Percentiles rank a stretch among this genome's conserved stretches.
Evolutionary conservation across 2,329 filamentous ascomycete species (phyloP).

Genomic region (Trichophaea hybrida): DNA sequence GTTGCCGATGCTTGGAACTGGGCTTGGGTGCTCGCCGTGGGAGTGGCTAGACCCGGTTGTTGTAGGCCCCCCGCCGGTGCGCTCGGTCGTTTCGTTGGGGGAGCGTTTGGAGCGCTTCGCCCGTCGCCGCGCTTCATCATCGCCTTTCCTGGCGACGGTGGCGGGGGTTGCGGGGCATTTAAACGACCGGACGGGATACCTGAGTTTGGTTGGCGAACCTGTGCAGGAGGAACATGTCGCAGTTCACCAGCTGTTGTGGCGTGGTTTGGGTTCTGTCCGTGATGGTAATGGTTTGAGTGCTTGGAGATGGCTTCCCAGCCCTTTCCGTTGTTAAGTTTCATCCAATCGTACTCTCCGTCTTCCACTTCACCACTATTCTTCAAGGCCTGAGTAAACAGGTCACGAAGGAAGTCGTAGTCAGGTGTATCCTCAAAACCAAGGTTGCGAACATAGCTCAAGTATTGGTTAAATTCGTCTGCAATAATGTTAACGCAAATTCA

Average conservation of each 20-base stretch:
- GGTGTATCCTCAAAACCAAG: slow-evolving; percentile 96
- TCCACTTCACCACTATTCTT: slow-evolving; percentile 91
- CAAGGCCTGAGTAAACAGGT: slow-evolving; percentile 88
- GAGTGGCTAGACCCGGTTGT: slow-evolving; percentile 54
- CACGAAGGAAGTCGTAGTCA: slow-evolving; percentile 93
- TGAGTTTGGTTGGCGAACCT: slow-evolving; percentile 33
- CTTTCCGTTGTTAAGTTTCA: slow-evolving; percentile 90
- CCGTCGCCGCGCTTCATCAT: slow-evolving; percentile 55
- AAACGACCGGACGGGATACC: slow-evolving; percentile 72
- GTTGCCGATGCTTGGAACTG: slow-evolving; percentile 94
- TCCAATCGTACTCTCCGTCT: slow-evolving; percentile 99
- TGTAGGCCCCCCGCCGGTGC: slow-evolving; percentile 52
- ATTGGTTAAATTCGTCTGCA: slow-evolving; percentile 86
- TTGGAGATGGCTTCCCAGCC: slow-evolving; percentile 73
- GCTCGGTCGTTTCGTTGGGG: slow-evolving; percentile 62
- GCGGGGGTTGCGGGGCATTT: slow-evolving; percentile 84
- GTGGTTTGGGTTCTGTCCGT: slow-evolving; percentile 42
- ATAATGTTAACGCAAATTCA: slow-evolving; percentile 7
- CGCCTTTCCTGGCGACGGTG: slow-evolving; percentile 71
- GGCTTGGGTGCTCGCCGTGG: slow-evolving; percentile 81
- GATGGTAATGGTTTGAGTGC: slow-evolving; percentile 52
- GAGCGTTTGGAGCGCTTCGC: slow-evolving; percentile 62
- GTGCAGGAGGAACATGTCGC: slow-evolving; percentile 25
- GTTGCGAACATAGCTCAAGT: slow-evolving; percentile 92
- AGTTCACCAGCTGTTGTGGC: slow-evolving; percentile 29